phyloP scores from a whole-genome alignment of 2,329 filamentous ascomycete species.

The Colletotrichum somersetense region DNA sequence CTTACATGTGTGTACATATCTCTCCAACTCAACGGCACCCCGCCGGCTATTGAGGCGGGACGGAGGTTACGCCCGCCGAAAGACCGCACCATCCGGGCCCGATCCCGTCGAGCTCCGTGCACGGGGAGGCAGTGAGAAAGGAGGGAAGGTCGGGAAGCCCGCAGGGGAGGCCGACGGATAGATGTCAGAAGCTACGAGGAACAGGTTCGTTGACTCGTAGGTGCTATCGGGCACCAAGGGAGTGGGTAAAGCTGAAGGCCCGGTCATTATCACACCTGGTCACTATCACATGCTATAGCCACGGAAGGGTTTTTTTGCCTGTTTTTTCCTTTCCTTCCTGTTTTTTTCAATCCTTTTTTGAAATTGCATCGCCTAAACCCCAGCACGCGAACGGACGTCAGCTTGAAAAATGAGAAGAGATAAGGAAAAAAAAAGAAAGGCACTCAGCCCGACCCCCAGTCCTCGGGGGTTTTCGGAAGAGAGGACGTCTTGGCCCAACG shows the following conservation, averaged over 20 bases:
- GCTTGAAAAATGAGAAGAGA: background rate
- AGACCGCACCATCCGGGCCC: background rate
- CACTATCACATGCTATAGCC: background rate
- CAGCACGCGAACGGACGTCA: background rate
- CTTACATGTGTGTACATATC: background rate
- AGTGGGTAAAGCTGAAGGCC: background rate
- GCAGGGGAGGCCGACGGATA: background rate
- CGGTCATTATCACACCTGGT: background rate
- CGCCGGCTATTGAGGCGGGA: background rate
- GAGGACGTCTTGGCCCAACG: conserved; percentile 10
- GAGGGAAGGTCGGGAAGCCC: too few relatives aligned
- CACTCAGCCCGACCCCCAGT: background rate
- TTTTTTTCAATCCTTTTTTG: background rate
- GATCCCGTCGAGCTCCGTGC: background rate
- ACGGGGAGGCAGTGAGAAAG: background rate
- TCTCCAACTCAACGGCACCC: background rate
- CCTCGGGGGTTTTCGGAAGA: conserved; percentile 21
- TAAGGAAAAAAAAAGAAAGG: background rate
- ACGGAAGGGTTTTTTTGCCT: background rate
- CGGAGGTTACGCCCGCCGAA: conserved; percentile 3
- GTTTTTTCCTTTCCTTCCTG: background rate
- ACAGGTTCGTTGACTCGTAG: background rate
- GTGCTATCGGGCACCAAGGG: background rate
- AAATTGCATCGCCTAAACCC: background rate
- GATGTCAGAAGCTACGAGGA: background rate